Conservation (phyloP, 2,329 filamentous ascomycete species). For the Fusarium sp. region DNA sequence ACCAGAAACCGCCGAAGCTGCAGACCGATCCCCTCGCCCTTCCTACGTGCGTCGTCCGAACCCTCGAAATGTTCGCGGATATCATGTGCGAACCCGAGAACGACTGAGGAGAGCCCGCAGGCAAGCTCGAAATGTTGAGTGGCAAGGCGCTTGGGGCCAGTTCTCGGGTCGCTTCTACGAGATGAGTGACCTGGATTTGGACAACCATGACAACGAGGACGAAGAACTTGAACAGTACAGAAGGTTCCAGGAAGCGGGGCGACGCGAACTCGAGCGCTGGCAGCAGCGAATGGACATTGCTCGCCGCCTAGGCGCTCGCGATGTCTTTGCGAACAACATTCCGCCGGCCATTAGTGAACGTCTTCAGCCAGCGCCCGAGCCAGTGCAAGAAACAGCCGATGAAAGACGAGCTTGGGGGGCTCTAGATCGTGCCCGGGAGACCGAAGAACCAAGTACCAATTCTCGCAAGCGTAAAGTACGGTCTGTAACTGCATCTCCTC, state of each 20-base stretch:
- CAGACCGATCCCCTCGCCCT: conserved; percentile 49
- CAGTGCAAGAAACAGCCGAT: conserved; percentile 75
- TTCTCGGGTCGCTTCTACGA: conserved; percentile 72
- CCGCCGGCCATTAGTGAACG: conserved; percentile 69
- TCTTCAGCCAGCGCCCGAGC: conserved; percentile 67
- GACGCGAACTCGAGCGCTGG: conserved; percentile 77
- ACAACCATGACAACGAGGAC: conserved; percentile 66
- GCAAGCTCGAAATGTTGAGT: conserved; percentile 79
- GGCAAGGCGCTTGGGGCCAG: conserved; percentile 86
- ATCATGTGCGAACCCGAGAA: conserved; percentile 65
- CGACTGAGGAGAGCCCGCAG: conserved; percentile 65
- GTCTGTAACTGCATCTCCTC: conserved; percentile 77
- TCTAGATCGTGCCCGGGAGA: conserved; percentile 84
- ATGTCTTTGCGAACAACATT: conserved; percentile 74
- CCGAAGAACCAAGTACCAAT: conserved; percentile 63
- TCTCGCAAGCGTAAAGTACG: conserved; percentile 78
- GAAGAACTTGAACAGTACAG: conserved; percentile 74
- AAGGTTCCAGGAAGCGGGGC: conserved; percentile 64
- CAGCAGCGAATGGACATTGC: conserved; percentile 86
- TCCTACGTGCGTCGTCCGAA: conserved; percentile 48
- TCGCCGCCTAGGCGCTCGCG: conserved; percentile 78
- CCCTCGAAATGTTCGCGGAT: conserved; percentile 49
- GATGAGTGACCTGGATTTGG: conserved; percentile 56
- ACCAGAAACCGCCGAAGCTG: conserved; percentile 49
- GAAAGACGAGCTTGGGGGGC: conserved; percentile 90